Percentiles rank a stretch among this genome's conserved stretches.
phyloP scores from a whole-genome alignment of 257 asterid species.

The Salvia splendens region DNA sequence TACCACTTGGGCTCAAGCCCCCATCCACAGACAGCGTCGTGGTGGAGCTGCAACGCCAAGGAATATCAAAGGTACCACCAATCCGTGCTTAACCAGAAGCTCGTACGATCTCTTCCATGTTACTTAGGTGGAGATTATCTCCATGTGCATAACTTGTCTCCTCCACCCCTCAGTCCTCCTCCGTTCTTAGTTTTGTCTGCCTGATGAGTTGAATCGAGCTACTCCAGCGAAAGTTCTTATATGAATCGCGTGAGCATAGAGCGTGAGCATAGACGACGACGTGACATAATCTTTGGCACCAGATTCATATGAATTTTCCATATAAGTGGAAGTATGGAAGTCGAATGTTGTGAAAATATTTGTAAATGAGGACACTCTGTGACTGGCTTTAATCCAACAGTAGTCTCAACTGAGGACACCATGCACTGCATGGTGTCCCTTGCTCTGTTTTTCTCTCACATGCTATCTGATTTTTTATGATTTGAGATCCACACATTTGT shows the following conservation, averaged over 20 bases:
- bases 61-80: slow-evolving; percentile 79
- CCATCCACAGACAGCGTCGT: slow-evolving; percentile 72
- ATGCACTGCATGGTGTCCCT: slow-evolving; percentile 4
- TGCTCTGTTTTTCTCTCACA: not conserved
- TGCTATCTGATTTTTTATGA: slow-evolving; percentile 3
- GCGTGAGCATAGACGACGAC: not conserved
- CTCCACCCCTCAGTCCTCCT: slow-evolving; percentile 8
- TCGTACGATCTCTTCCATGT: not conserved
- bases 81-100: slow-evolving; percentile 42
- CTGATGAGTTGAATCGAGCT: slow-evolving; percentile 1
- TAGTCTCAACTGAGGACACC: not conserved
- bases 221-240: not conserved
- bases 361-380: not conserved
- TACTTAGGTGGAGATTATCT: slow-evolving; percentile 13
- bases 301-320: slow-evolving; percentile 23
- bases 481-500: slow-evolving; percentile 3
- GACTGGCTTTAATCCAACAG: not conserved
- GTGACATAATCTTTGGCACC: slow-evolving; percentile 13
- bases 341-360: not conserved
- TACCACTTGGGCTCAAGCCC: slow-evolving; percentile 87
- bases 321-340: slow-evolving; percentile 2
- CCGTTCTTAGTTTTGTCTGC: slow-evolving; percentile 10
- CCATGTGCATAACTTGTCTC: slow-evolving; percentile 15
- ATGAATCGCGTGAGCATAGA: slow-evolving; percentile 12
- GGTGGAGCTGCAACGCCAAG: slow-evolving; percentile 79